Conservation (phyloP, 345 rosid species). For the Durio zibethinus region DNA sequence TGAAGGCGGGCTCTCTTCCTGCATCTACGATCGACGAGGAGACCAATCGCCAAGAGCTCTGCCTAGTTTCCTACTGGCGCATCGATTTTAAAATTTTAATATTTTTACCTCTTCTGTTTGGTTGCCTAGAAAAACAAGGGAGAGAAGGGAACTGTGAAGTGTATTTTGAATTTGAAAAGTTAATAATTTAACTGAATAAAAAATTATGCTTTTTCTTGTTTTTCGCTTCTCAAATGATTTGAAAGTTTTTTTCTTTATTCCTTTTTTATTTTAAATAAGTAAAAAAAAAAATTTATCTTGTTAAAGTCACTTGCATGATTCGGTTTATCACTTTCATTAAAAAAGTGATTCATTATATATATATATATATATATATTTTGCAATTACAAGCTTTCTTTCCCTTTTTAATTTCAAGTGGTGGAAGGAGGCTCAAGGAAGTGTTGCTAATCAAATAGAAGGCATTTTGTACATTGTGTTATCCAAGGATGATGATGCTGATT, state of each 20-base stretch:
- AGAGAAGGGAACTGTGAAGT: background rate
- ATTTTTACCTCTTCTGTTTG: constrained; percentile 8
- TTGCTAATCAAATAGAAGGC: constrained; percentile 36
- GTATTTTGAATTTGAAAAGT: background rate
- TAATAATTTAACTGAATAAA: background rate
- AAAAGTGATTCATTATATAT: background rate
- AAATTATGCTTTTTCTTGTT: background rate
- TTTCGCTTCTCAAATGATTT: background rate
- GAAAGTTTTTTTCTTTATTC: background rate
- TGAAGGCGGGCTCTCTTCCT: constrained; percentile 13
- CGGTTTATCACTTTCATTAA: background rate
- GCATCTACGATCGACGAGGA: constrained; percentile 16
- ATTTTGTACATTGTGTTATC: constrained; percentile 40
- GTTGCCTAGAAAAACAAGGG: constrained; percentile 1
- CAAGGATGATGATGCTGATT: constrained; percentile 30
- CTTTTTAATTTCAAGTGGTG: constrained; percentile 51
- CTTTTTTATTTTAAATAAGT: background rate
- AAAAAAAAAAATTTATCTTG: background rate
- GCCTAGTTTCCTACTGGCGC: constrained; percentile 55
- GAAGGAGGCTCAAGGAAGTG: constrained; percentile 40
- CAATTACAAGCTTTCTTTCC: constrained; percentile 10
- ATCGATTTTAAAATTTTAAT: background rate
- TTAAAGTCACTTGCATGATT: background rate
- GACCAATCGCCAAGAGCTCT: constrained; percentile 26
- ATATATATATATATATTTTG: too few relatives aligned